Conservation (phyloP, 257 asterid species). For the Agastache rugosa region DNA sequence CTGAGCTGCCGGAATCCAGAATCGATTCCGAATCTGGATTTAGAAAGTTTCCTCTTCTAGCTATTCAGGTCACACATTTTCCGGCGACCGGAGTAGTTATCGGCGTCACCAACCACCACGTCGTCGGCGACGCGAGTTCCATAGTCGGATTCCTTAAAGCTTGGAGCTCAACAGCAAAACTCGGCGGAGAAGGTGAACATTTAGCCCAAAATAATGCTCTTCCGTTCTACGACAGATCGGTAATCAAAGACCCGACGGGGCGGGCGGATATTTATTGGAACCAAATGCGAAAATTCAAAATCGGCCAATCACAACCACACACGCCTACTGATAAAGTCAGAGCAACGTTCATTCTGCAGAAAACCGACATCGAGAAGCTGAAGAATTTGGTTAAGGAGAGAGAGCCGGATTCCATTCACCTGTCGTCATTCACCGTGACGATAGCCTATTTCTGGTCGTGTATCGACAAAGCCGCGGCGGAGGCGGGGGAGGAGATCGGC, state of each 20-base stretch:
- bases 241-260: slow-evolving; percentile 47
- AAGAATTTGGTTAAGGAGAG: slow-evolving; percentile 30
- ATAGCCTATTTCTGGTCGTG: slow-evolving; percentile 50
- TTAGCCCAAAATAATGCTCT: neutral
- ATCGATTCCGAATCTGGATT: neutral
- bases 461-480: slow-evolving; percentile 34
- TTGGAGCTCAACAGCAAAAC: slow-evolving; percentile 43
- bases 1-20: neutral
- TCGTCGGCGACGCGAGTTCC: slow-evolving; percentile 53
- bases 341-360: slow-evolving; percentile 38
- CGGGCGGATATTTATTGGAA: slow-evolving; percentile 35
- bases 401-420: slow-evolving; percentile 25
- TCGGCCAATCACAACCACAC: neutral
- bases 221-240: slow-evolving; percentile 55
- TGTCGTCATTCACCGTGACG: slow-evolving; percentile 47
- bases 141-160: slow-evolving; percentile 47
- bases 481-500: slow-evolving; percentile 30
- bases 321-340: slow-evolving; percentile 42
- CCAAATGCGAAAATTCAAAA: neutral
- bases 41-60: slow-evolving; percentile 35
- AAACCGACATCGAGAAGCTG: slow-evolving; percentile 36
- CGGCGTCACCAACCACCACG: slow-evolving; percentile 48
- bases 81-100: slow-evolving; percentile 49
- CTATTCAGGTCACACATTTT: slow-evolving; percentile 50
- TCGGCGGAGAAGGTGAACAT: slow-evolving; percentile 17